phyloP scores from a whole-genome alignment of 768 basidiomycete genomes.

The Xerocomus brunneocitrinus region DNA sequence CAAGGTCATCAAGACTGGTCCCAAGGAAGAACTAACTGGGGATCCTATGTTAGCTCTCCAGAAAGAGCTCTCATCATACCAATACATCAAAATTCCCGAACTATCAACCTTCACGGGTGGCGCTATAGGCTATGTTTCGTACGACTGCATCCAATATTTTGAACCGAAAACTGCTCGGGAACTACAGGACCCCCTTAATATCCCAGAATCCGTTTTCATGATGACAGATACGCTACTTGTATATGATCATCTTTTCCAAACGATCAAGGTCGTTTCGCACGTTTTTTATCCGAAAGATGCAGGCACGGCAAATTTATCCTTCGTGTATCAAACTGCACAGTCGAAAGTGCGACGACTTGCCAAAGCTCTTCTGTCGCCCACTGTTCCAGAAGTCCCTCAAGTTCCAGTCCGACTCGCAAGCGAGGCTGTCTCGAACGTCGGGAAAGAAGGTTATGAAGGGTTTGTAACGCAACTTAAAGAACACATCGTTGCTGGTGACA shows the following conservation, averaged over 20 bases:
- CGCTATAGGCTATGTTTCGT: constrained; percentile 95
- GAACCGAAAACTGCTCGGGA: constrained; percentile 86
- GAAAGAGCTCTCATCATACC: constrained; percentile 79
- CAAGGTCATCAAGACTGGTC: constrained; percentile 87
- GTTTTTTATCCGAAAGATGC: constrained; percentile 79
- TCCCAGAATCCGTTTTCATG: constrained; percentile 97
- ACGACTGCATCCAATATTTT: constrained; percentile 95
- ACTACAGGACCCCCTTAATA: constrained; percentile 72
- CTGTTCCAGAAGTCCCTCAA: constrained; percentile 64
- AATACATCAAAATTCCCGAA: constrained; percentile 88
- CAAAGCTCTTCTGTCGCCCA: constrained; percentile 50
- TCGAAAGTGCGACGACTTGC: constrained; percentile 80
- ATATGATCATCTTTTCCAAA: constrained; percentile 96
- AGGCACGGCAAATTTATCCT: constrained; percentile 62
- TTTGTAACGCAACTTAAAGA: constrained; percentile 92
- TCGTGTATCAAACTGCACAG: constrained; percentile 86
- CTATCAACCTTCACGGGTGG: constrained; percentile 95
- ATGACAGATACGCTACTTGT: constrained; percentile 92
- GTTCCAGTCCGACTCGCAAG: constrained; percentile 58
- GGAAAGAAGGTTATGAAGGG: constrained; percentile 83
- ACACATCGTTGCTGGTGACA: constrained; percentile 93
- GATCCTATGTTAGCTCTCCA: constrained; percentile 86
- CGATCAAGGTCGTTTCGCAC: constrained; percentile 92
- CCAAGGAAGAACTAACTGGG: constrained; percentile 73
- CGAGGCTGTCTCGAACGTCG: constrained; percentile 82